These are phyloP conservation scores for Neurospora sp. DNA, from an alignment of 495 filamentous ascomycete genomes.

Conservation along the genomic window DNA sequence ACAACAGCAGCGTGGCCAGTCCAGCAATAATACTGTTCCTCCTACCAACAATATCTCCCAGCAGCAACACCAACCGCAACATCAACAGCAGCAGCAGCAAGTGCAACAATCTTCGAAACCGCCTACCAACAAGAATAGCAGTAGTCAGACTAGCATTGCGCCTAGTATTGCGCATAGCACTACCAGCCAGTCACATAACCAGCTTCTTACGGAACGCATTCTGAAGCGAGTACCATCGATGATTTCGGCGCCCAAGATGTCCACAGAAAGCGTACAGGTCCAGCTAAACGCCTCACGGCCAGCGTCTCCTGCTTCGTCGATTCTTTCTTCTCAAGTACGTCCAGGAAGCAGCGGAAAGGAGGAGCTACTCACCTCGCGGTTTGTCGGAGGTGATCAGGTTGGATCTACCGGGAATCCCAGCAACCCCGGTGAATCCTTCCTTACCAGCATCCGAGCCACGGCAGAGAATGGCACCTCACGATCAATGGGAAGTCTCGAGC, in stretches of 20 bases:
- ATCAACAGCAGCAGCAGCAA: background rate
- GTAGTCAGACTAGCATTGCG: background rate
- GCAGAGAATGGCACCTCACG: constrained; percentile 1
- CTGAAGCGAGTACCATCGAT: constrained; percentile 47
- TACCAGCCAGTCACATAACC: constrained; percentile 20
- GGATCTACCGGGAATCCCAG: background rate
- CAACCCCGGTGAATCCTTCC: constrained; percentile 17
- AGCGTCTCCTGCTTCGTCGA: constrained; percentile 20
- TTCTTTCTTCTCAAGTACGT: constrained; percentile 8
- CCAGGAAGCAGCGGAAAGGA: constrained; percentile 37
- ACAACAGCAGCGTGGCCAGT: background rate
- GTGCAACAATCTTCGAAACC: constrained; percentile 3
- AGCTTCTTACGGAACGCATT: constrained; percentile 48
- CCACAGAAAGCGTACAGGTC: constrained; percentile 43
- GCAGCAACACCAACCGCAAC: background rate
- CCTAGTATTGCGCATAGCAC: constrained; percentile 18
- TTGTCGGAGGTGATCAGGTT: constrained; percentile 22
- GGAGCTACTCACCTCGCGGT: constrained; percentile 39
- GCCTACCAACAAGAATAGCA: background rate
- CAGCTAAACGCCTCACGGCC: constrained; percentile 27
- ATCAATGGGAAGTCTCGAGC: constrained; percentile 18
- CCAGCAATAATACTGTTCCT: background rate
- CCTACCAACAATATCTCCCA: background rate
- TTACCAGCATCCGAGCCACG: constrained; percentile 8
- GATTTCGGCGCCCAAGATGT: constrained; percentile 51